These are phyloP conservation scores for Sanghuangporus weigelae DNA, from an alignment of 1,284 basidiomycete species.

Conservation along the genomic window DNA sequence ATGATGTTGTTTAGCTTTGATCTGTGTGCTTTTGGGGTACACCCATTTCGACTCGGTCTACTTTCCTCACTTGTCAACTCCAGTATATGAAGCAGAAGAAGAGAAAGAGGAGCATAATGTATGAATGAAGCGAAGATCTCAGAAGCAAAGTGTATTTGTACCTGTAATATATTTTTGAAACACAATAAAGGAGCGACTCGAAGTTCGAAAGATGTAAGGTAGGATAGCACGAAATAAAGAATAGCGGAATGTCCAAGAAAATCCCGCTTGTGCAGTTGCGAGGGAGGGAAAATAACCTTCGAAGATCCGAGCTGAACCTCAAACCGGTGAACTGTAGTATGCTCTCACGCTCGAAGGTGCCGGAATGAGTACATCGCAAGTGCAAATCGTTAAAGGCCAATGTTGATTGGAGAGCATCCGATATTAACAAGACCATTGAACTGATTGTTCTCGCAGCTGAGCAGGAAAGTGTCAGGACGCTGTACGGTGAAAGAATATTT, in stretches of 20 bases:
- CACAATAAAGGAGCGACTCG: conserved; percentile 7
- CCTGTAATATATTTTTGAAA: neutral
- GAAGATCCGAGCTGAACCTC: too few species aligned
- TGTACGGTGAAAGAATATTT: neutral
- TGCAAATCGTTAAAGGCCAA: conserved; percentile 3
- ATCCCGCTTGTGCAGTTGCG: neutral
- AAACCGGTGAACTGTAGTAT: neutral
- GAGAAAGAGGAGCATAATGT: neutral
- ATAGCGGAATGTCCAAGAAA: neutral
- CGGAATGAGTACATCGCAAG: neutral
- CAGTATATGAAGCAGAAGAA: neutral
- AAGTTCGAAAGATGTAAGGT: neutral
- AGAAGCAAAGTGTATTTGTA: neutral
- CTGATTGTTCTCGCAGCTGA: conserved; percentile 19
- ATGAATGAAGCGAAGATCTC: too few species aligned
- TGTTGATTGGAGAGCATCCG: conserved; percentile 19
- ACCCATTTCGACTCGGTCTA: too few species aligned
- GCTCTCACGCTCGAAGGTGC: neutral
- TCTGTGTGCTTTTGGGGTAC: too few species aligned
- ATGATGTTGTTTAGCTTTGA: too few species aligned
- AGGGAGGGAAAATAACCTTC: neutral
- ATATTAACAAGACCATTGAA: conserved; percentile 21
- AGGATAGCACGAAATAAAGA: neutral
- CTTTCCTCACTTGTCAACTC: too few species aligned
- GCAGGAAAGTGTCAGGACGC: neutral